These are phyloP conservation scores for Fragilaria crotonensis DNA, from an alignment of 108 stramenopile genomes.

Conservation along the genomic window DNA sequence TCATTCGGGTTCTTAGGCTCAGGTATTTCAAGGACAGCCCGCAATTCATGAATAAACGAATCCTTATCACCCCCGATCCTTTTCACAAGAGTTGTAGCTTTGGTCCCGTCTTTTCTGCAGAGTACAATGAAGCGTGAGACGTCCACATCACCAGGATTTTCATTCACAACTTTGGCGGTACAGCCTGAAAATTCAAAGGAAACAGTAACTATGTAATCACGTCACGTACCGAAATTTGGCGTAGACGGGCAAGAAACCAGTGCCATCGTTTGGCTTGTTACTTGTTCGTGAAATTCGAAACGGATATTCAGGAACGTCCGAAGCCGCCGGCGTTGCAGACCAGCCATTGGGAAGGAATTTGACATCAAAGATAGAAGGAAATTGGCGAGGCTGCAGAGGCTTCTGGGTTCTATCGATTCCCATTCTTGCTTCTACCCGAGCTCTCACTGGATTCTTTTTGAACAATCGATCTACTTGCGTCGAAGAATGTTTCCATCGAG, in stretches of 20 bases:
- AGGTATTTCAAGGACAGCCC: constrained; percentile 49
- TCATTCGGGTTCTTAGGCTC: constrained; percentile 33
- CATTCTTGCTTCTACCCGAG: constrained; percentile 35
- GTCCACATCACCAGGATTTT: too few species aligned
- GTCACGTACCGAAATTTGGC: constrained; percentile 58
- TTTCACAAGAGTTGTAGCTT: constrained; percentile 65
- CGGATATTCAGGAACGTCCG: constrained; percentile 59
- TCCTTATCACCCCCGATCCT: constrained; percentile 66
- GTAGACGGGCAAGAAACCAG: constrained; percentile 81
- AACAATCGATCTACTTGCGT: constrained; percentile 78
- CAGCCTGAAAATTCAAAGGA: neutral
- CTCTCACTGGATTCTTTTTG: constrained; percentile 63
- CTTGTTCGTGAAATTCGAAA: constrained; percentile 60
- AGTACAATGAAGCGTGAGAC: neutral
- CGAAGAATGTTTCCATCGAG: constrained; percentile 59
- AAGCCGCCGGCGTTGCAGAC: constrained; percentile 55
- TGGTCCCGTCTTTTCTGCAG: constrained; percentile 65
- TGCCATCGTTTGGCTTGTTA: constrained; percentile 64
- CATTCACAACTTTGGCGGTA: too few species aligned
- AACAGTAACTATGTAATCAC: too few species aligned
- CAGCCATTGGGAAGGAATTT: constrained; percentile 71
- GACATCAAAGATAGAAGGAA: constrained; percentile 31
- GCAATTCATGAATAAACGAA: constrained; percentile 60
- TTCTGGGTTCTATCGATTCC: constrained; percentile 9
- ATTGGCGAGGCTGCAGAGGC: constrained; percentile 13